A percentile compares a stretch with the other conserved stretches of the same genome.
Evolutionary conservation across 1,284 basidiomycete genomes (phyloP).

Genomic region (Cutaneotrichosporon sp.): DNA sequence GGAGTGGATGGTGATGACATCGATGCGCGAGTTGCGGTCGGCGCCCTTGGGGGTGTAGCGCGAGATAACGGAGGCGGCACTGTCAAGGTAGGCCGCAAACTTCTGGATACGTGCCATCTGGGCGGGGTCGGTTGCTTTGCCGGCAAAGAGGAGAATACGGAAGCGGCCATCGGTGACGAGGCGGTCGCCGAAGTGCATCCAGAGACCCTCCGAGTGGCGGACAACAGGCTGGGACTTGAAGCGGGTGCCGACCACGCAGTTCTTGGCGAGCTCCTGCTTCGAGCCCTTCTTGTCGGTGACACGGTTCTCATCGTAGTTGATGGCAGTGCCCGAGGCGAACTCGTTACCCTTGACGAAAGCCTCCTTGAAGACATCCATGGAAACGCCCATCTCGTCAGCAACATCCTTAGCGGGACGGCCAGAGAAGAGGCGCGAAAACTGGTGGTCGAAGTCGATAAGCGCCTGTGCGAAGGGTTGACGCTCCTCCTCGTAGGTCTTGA

Average conservation of each 20-base stretch:
- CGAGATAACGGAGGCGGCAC: constrained; percentile 34
- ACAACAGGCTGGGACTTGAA: constrained; percentile 47
- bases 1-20: constrained; percentile 18
- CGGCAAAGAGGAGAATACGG: constrained; percentile 65
- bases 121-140: constrained; percentile 51
- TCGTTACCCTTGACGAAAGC: constrained; percentile 11
- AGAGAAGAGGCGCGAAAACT: constrained; percentile 70
- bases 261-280: constrained; percentile 8
- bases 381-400: constrained; percentile 50
- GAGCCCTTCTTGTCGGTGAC: constrained; percentile 8
- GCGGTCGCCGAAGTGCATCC: constrained; percentile 64
- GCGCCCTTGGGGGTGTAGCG: constrained; percentile 37
- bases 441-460: constrained; percentile 71
- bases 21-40: constrained; percentile 17
- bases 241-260: constrained; percentile 57
- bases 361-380: constrained; percentile 44
- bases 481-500: constrained; percentile 55
- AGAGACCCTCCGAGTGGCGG: constrained; percentile 60
- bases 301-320: constrained; percentile 30
- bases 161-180: constrained; percentile 65
- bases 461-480: constrained; percentile 51
- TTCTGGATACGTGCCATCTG: constrained; percentile 50
- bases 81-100: constrained; percentile 52
- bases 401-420: constrained; percentile 52
- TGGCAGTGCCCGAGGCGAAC: constrained; percentile 37